Base-by-base conservation (phyloP, 352 stramenopile genomes). In the Hyaloperonospora arabidopsidis region DNA sequence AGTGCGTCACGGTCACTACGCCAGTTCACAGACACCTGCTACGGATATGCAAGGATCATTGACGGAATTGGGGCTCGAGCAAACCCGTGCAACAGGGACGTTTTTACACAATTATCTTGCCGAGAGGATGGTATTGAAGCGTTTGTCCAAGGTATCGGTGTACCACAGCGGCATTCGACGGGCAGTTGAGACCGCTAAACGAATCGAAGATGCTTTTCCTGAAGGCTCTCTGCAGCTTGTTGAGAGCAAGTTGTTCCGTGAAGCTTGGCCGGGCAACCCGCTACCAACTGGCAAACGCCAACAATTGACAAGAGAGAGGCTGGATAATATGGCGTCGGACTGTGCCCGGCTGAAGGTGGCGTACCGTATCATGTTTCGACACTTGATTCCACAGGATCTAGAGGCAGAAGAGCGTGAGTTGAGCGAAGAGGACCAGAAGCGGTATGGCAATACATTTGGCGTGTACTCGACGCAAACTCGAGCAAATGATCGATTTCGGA, bases 271-370 rank as follows among this genome's bases (percentile, higher is more conserved):
- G 4, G 66, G 77, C 17, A 84, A 83, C 21, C 77, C 77, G 21
- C 49, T 87, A 54, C 77, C 77, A 25, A 75, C 78, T 39, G 49
- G 65, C 40, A 88, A 88, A 60, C 78, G 68, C 28, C 77, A 84
- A 70, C 65, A 79, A 61, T 52, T 88, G 44, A 55, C 74, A 34
- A 65, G 74, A 49, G 75, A 88, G 57, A 86, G 86, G 39, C 57
- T 86, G 39, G 78, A 86, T 58, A 86, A 79, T 59, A 87, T 87
- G 72, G 77, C 84, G 35, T 71, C 75, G 21, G 78, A 88, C 45
- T 80, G 70, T 36, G 74, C 78, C 52, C 73, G 78, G 1, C 58
- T 88, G 19, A 81, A 84, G 40, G 54, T 84, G 51, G 63, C 74
- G 25, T 88, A 82, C 56, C 74, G 78, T 43, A 83, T 67, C 34